Base-by-base conservation (phyloP, 2,329 filamentous ascomycete species). In the Cryphonectria naterciae region DNA sequence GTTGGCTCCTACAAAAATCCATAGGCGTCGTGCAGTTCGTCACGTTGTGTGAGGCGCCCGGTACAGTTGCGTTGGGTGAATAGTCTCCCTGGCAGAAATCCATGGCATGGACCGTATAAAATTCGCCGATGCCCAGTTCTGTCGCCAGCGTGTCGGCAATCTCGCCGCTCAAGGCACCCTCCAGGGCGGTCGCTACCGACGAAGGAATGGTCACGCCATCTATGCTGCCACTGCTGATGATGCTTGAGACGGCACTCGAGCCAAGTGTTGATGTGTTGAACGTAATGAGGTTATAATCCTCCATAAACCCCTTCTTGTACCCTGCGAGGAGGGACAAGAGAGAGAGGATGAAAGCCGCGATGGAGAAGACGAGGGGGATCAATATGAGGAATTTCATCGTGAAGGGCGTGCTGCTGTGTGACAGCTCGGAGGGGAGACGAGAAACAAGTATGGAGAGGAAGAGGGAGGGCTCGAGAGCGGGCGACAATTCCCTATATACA, bases 221-320 rank as follows among this genome's bases (percentile, higher is more conserved):
- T 61, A 61, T 61, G 22, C 35, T 61, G 58, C 19, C 35, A 35
- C 64, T 49, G n/a, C 37, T 66, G 64, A 52, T 52, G 25, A 66
- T 56, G 22, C 17, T 22, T 32, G 46, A 41, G 25, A 83, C 73
- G 43, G 81, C 77, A 62, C 81, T 78, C 49, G 80, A 78, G 28
- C 81, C 82, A 52, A 84, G 80, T n/a, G 76, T 74, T 22, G 81
- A 82, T 68, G 81, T 81, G 76, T 83, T 83, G 72, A 83, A 77
- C 80, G 79, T 77, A n/a, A 82, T 76, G 61, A 83, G 75, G 39
- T 81, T 79, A 71, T 79, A 81, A 19, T 80, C 77, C 52, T 82
- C 80, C 71, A 82, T 72, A 39, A 79, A 78, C 37, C 78, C 75
- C 7, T 77, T 76, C 11, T 79, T 79, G n/a, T 79, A 79, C 58